These are phyloP conservation scores for Trapa bicornis DNA, from an alignment of 345 rosid species.

Conservation along the genomic window DNA sequence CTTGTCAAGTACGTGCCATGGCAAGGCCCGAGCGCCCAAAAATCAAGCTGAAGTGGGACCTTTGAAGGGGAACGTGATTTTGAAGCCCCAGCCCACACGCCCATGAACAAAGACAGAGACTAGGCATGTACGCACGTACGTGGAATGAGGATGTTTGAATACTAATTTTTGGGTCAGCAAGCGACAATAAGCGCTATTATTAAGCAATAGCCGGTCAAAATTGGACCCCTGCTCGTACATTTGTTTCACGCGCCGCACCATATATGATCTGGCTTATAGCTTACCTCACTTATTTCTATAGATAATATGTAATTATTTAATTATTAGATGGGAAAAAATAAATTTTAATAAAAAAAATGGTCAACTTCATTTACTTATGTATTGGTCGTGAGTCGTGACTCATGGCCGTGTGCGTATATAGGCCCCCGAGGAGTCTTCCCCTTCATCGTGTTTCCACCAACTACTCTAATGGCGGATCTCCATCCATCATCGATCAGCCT, in stretches of 20 bases:
- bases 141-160: background rate
- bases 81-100: background rate
- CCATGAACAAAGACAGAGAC: too few species aligned
- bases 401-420: background rate
- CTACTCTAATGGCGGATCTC: background rate
- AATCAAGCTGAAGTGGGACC: background rate
- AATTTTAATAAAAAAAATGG: background rate
- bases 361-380: background rate
- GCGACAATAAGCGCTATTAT: background rate
- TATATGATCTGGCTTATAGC: too few species aligned
- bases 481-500: background rate
- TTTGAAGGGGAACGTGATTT: background rate
- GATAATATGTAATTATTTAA: too few species aligned
- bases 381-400: background rate
- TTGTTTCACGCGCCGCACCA: background rate
- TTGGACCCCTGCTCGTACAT: background rate
- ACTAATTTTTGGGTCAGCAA: background rate
- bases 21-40: background rate
- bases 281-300: too few species aligned
- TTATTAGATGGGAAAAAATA: background rate
- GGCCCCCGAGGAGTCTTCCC: background rate
- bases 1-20: background rate
- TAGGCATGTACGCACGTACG: background rate
- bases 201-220: background rate
- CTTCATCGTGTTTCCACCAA: background rate